Conservation (phyloP, 768 basidiomycete genomes). For the Tricholoma saponaceum region DNA sequence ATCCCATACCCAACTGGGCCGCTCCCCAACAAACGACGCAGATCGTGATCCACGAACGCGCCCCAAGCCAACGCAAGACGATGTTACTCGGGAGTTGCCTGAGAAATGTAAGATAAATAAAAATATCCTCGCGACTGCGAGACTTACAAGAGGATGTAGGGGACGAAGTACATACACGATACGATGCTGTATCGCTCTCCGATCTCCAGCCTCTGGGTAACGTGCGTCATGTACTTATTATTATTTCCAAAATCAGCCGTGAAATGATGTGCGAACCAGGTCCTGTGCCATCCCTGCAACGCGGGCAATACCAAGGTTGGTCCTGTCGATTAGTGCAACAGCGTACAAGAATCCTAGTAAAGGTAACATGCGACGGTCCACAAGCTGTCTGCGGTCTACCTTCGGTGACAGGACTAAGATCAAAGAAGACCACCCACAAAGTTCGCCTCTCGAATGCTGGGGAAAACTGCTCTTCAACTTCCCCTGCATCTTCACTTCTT, state of each 20-base stretch:
- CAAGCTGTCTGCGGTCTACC: conserved; percentile 18
- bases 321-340: conserved; percentile 30
- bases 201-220: conserved; percentile 21
- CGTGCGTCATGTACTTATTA: background rate
- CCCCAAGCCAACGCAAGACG: conserved; percentile 34
- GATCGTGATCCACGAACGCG: conserved; percentile 37
- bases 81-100: conserved; percentile 44
- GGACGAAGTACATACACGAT: conserved; percentile 38
- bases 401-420: background rate
- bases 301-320: conserved; percentile 30
- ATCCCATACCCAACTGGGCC: conserved; percentile 41
- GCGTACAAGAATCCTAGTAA: conserved; percentile 31
- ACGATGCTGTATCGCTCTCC: conserved; percentile 35
- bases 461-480: background rate
- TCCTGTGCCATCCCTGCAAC: conserved; percentile 34
- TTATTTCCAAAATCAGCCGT: background rate
- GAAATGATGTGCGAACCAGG: conserved; percentile 19
- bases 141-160: conserved; percentile 38
- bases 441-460: background rate
- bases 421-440: background rate
- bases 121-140: background rate
- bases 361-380: conserved; percentile 33
- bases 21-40: conserved; percentile 37
- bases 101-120: background rate
- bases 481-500: background rate